Evolutionary conservation across 2,329 filamentous ascomycete species (phyloP), one percentile per base, ranked within the genome.

Genomic region (Epichloe festucae): DNA sequence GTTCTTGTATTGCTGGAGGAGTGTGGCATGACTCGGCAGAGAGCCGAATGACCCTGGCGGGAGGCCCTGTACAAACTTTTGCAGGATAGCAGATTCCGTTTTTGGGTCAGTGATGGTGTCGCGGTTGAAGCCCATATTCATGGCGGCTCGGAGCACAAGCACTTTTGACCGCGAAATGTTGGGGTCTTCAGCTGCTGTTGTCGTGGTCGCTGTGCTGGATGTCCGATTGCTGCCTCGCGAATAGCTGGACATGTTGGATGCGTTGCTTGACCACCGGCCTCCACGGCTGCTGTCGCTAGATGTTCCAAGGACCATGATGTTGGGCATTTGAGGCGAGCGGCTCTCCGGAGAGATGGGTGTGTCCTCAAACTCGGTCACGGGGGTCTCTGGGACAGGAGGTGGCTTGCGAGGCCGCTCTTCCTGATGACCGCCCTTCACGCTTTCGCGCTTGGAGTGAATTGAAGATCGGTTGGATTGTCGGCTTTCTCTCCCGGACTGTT

Each of bases 301-400:
- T 4, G 88, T 85, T 3, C 89, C 89, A 0, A 95, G 77, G 0
- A 96, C 84, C 49, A 95, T 76, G 58, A 96, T 95, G 62, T 95
- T 94, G 5, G 89, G 90, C 51, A 89, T 79, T 40, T 82, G 83
- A 0, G 84, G 79, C 7, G 79, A 84, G 44, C 84, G 80, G 57
- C 87, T 87, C 52, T 91, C 87, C 0, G 86, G 85, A 0, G 89
- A 94, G 43, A 89, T 79, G 4, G 87, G 84, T 0, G 85, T 89
- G 63, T 97, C 90, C 65, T 96, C 91, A 60, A 96, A 96, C 58
- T 96, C 89, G 4, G 90, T 97, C 0, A 91, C 91, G 0, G 90
- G 0, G 0, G 90, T 97, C 69, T 97, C 91, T 1, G 90, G 90
- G 4, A 83, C 77, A 2, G 70, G 69, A 3, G 66, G 69, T 17